Conservation (phyloP, 78 protist species). For the Thecamonas trahens region DNA sequence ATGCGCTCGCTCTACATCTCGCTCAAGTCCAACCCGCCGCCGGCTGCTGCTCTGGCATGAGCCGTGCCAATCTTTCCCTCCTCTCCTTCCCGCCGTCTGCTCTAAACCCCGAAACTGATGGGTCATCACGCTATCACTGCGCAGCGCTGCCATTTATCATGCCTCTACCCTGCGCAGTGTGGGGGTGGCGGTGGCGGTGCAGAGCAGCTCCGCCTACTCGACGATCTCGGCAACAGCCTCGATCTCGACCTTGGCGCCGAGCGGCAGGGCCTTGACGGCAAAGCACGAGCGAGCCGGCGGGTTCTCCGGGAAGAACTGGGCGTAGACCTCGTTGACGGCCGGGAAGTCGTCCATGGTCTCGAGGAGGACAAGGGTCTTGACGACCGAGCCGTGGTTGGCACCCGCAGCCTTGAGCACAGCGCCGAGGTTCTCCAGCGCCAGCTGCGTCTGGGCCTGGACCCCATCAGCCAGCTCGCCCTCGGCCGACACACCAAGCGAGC, state of each 20-base stretch:
- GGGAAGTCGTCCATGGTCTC: slow-evolving; percentile 48
- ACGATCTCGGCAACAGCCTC: slow-evolving; percentile 26
- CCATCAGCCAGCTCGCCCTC: slow-evolving; percentile 3
- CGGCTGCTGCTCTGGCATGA: too few relatives aligned
- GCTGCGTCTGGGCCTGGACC: slow-evolving; percentile 21
- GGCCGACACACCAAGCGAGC: slow-evolving; percentile 31
- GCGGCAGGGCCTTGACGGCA: slow-evolving; percentile 31
- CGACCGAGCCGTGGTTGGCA: slow-evolving; percentile 17
- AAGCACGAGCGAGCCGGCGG: slow-evolving; percentile 34
- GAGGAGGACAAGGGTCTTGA: slow-evolving; percentile 22
- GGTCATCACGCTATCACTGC: too few relatives aligned
- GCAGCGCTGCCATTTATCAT: too few relatives aligned
- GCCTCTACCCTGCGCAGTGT: too few relatives aligned
- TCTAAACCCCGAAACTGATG: too few relatives aligned
- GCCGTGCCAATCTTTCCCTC: too few relatives aligned
- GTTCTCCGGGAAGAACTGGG: slow-evolving; percentile 23
- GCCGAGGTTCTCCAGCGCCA: slow-evolving; percentile 24
- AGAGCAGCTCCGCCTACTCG: too few relatives aligned
- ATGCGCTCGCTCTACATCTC: too few relatives aligned
- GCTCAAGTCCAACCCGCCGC: too few relatives aligned
- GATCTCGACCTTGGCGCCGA: slow-evolving; percentile 32
- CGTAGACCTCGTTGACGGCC: slow-evolving; percentile 47
- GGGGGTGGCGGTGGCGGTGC: too few relatives aligned
- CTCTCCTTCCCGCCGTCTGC: too few relatives aligned
- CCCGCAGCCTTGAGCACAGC: slow-evolving; percentile 42